phyloP scores from a whole-genome alignment of 2,329 filamentous ascomycete genomes.

The Claviceps capensis region DNA sequence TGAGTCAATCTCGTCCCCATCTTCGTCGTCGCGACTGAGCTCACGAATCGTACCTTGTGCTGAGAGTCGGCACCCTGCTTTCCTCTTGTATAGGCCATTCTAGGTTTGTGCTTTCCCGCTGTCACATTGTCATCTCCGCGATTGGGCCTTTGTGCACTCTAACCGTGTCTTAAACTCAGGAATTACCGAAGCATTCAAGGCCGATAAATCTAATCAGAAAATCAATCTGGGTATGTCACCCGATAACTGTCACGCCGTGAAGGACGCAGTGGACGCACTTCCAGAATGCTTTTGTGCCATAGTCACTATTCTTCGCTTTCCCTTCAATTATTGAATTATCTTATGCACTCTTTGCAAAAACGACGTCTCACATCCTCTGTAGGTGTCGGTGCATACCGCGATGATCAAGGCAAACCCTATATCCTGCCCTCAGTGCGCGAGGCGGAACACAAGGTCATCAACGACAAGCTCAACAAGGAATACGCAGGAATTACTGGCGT shows the following conservation, averaged over 20 bases:
- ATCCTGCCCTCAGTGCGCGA: conserved; percentile 85
- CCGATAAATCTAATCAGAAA: conserved; percentile 84
- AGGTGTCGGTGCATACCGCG: conserved; percentile 96
- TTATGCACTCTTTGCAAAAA: conserved; percentile 7
- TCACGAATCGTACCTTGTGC: background rate
- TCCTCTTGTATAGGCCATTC: conserved; percentile 49
- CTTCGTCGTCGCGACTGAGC: background rate
- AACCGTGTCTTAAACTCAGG: conserved; percentile 28
- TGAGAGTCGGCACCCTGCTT: background rate
- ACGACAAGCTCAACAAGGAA: conserved; percentile 78
- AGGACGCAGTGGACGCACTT: background rate
- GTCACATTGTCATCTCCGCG: background rate
- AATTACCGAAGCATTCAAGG: conserved; percentile 98
- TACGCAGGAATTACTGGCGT: conserved; percentile 97
- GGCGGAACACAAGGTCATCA: conserved; percentile 77
- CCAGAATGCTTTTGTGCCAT: background rate
- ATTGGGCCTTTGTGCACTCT: conserved; percentile 11
- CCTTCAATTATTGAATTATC: too few relatives aligned
- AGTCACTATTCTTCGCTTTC: background rate
- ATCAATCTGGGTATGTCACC: conserved; percentile 76
- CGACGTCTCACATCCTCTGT: conserved; percentile 7
- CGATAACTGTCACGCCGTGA: background rate
- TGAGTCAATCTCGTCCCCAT: conserved; percentile 4
- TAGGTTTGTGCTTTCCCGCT: conserved; percentile 38
- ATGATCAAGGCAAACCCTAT: conserved; percentile 95